A percentile compares a stretch with the other conserved stretches of the same genome.
Conservation (phyloP, 257 asterid species). For the Fraxinus anomala region DNA sequence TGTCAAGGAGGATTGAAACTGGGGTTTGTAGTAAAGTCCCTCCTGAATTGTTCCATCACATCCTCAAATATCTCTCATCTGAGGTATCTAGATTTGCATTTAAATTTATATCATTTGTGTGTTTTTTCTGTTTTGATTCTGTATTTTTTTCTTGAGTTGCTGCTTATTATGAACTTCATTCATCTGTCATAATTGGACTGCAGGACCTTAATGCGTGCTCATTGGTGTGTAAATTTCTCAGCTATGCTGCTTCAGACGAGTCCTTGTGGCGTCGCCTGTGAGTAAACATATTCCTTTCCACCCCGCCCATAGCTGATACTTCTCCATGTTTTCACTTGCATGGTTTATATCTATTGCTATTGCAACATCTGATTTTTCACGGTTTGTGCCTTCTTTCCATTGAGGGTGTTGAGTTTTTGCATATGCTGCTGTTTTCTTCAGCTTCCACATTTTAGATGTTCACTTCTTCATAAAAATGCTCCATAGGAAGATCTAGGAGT, state of each 20-base stretch:
- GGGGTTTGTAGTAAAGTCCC: constrained; percentile 69
- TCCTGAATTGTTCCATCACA: constrained; percentile 69
- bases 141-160: constrained; percentile 5
- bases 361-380: not conserved
- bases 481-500: not conserved
- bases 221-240: constrained; percentile 72
- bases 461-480: not conserved
- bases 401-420: not conserved
- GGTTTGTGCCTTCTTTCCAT: not conserved
- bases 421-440: not conserved
- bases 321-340: constrained; percentile 8
- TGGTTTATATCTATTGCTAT: constrained; percentile 2
- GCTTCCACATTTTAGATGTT: not conserved
- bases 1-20: constrained; percentile 48
- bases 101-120: not conserved
- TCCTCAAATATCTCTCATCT: constrained; percentile 78
- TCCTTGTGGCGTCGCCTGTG: constrained; percentile 86
- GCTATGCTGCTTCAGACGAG: constrained; percentile 74
- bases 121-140: not conserved
- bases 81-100: constrained; percentile 47
- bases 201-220: constrained; percentile 88
- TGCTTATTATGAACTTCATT: constrained; percentile 14
- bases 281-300: constrained; percentile 38
- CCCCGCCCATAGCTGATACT: constrained; percentile 1
- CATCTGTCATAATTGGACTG: constrained; percentile 27